phyloP scores from a whole-genome alignment of 305 asterid genomes.

The Fraxinus baroniana region DNA sequence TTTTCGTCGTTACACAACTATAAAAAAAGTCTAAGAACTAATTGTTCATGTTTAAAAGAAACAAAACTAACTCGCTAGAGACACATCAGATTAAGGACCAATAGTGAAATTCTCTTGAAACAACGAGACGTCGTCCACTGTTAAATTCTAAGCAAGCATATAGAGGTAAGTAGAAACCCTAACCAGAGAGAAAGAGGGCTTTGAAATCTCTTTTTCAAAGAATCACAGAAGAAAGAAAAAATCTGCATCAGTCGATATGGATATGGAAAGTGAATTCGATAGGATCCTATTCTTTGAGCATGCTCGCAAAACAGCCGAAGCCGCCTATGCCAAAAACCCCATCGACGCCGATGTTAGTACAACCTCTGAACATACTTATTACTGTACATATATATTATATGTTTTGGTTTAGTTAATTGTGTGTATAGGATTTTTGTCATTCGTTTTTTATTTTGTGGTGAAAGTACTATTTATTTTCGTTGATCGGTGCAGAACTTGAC shows the following conservation, averaged over 20 bases:
- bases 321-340: slow-evolving; percentile 66
- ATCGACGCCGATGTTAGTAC: slow-evolving; percentile 71
- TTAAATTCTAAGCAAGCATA: neutral
- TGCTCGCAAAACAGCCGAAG: slow-evolving; percentile 80
- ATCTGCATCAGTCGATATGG: slow-evolving; percentile 40
- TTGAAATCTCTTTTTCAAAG: neutral
- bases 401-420: neutral
- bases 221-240: neutral
- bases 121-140: neutral
- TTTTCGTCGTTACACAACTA: too few relatives aligned
- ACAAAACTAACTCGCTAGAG: too few relatives aligned
- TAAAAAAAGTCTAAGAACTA: too few relatives aligned
- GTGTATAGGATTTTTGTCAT: neutral
- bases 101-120: neutral
- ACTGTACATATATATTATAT: neutral
- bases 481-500: slow-evolving; percentile 65
- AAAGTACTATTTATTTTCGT: neutral
- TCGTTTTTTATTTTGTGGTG: neutral
- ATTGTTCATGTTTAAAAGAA: too few relatives aligned
- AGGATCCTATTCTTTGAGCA: slow-evolving; percentile 84
- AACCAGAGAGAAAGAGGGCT: neutral
- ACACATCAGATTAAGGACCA: too few relatives aligned
- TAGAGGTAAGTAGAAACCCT: neutral
- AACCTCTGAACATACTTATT: neutral
- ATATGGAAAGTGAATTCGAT: slow-evolving; percentile 77